Evolutionary conservation across 2,329 filamentous ascomycete genomes (phyloP).

Genomic region (Pyricularia sp.): DNA sequence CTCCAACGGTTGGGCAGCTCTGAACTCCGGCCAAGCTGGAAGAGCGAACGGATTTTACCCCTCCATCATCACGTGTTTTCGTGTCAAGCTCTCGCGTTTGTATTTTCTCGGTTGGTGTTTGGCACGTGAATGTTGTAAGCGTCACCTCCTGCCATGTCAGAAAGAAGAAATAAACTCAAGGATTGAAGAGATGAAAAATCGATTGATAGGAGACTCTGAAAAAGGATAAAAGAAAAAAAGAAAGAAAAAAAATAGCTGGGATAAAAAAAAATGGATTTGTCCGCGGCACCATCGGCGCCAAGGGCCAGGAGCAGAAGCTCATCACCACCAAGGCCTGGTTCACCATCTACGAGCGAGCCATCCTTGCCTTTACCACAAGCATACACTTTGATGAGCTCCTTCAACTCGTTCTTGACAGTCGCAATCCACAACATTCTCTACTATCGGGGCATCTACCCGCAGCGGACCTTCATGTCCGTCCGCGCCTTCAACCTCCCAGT

Average conservation of each 20-base stretch:
- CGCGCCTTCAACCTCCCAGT: constrained; percentile 76
- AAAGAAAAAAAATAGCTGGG: neutral
- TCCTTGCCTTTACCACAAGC: constrained; percentile 26
- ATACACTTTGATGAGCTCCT: constrained; percentile 50
- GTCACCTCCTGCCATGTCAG: too few species aligned
- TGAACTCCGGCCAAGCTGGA: neutral
- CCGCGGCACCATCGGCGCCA: neutral
- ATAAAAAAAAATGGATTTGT: neutral
- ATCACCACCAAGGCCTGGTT: neutral
- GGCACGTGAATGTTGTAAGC: neutral
- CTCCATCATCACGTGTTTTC: neutral
- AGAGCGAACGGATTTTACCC: neutral
- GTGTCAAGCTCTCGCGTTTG: constrained; percentile 1
- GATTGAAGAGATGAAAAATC: neutral
- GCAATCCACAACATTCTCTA: constrained; percentile 78
- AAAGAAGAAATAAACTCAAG: neutral
- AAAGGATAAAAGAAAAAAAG: neutral
- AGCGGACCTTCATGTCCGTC: constrained; percentile 61
- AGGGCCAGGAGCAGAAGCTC: neutral
- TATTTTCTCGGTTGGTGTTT: neutral
- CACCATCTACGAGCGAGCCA: constrained; percentile 5
- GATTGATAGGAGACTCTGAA: neutral
- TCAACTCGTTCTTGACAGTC: constrained; percentile 69
- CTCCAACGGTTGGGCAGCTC: neutral
- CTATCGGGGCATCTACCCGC: constrained; percentile 68